Conservation (phyloP, 2,329 filamentous ascomycete species). For the Aspergillus fumigatiaffinis region DNA sequence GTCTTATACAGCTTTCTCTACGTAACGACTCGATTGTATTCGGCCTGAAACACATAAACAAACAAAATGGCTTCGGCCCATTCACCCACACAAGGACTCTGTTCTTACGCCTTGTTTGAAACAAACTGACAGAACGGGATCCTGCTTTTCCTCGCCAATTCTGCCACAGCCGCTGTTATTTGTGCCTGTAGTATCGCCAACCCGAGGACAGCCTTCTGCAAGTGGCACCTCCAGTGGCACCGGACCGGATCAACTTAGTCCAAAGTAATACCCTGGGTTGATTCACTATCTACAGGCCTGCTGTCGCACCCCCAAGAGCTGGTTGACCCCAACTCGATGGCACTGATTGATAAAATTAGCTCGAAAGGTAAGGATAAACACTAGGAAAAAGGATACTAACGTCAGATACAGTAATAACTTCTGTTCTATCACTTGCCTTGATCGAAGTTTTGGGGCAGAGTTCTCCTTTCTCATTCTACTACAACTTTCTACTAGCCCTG, state of each 20-base stretch:
- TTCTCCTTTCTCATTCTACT: background rate
- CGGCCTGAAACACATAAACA: conserved; percentile 24
- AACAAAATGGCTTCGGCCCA: conserved; percentile 15
- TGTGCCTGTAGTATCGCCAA: conserved; percentile 20
- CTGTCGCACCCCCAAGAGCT: background rate
- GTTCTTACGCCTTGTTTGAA: conserved; percentile 10
- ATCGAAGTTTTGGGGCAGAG: background rate
- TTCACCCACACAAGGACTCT: conserved; percentile 9
- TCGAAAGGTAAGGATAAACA: background rate
- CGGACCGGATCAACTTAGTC: background rate
- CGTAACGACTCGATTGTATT: conserved; percentile 44
- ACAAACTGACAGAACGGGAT: conserved; percentile 1
- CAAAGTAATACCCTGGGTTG: background rate
- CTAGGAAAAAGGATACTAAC: background rate
- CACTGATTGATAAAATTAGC: background rate
- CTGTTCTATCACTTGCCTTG: background rate
- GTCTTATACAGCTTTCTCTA: conserved; percentile 33
- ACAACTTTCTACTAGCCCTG: background rate
- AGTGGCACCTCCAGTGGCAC: background rate
- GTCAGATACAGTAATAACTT: background rate
- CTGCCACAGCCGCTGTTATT: conserved; percentile 15
- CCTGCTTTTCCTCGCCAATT: conserved; percentile 9
- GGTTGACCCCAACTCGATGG: background rate
- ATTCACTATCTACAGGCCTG: background rate
- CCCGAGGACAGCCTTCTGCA: background rate